Evolutionary conservation across 179 eudicot species (phyloP), one percentile per base, ranked within the genome.

Genomic region (Carnegiea gigantea): DNA sequence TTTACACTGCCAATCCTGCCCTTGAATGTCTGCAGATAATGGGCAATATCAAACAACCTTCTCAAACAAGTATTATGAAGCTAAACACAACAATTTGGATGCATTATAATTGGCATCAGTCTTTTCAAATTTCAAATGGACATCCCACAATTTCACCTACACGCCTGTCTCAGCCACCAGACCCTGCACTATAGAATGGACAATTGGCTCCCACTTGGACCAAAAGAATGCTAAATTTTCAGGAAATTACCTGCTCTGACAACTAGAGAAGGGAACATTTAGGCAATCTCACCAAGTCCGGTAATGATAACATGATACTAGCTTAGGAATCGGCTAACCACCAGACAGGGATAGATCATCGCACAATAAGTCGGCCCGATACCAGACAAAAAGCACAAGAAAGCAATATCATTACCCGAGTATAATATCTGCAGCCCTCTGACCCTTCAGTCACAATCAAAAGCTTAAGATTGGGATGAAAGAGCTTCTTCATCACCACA

Each of bases 371-470:
- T 68, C 43, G 1, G 77, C 10, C 4, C 23, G 46, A 24, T 73
- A 26, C 26, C 11, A 33, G 30, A 28, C 11, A 70, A 51, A 38
- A 59, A 30, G 54, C 48, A 21, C 64, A 6, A 26, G 12, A 40
- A 8, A 77, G 11, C 40, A 62, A 64, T 48, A 44, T 73, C 21
- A 80, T 65, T 81, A 92, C 98, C 89, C 86, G 83, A 23, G 93
- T 91, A 84, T 87, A 93, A 74, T 93, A 93, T 89, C 96, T 88
- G 87, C 98, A 93, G 81, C 98, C 94, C 48, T 86, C 74, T 24
- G 95, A 83, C 48, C 98, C 98, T 89, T 93, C 96, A n/a, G 91
- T 88, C 70, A 93, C 90, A 40, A 93, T 84, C 82, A 93, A 78
- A 81, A 93, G 92, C 88, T 88, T 86, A 76, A 92, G 90, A 82